Evolutionary conservation across 176 grass and related monocot genomes (phyloP).

Genomic region (Saccharum officinarum): DNA sequence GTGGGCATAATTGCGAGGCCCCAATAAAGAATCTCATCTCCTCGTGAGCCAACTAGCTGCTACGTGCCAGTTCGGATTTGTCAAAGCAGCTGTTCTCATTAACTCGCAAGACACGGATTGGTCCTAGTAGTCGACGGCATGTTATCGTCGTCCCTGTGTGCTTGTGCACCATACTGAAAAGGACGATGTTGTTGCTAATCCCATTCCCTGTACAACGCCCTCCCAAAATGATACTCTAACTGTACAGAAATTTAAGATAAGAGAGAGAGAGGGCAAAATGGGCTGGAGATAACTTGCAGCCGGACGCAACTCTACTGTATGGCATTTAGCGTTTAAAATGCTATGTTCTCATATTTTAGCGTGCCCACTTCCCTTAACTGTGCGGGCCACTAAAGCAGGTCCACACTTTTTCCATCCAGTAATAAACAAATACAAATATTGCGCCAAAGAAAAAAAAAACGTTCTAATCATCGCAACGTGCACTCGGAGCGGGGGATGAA

Average conservation of each 20-base stretch:
- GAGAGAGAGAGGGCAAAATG: background rate
- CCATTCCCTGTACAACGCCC: background rate
- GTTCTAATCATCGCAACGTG: conserved; percentile 37
- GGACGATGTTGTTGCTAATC: background rate
- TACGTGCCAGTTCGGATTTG: conserved; percentile 44
- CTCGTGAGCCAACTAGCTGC: conserved; percentile 9
- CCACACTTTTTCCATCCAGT: conserved; percentile 2
- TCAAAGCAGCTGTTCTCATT: conserved; percentile 44
- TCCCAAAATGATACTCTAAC: background rate
- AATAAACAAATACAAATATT: conserved; percentile 15
- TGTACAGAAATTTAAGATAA: background rate
- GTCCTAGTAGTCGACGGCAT: conserved; percentile 41
- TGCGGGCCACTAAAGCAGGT: conserved; percentile 6
- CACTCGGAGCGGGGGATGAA: background rate
- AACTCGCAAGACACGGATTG: conserved; percentile 33
- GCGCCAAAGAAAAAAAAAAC: background rate
- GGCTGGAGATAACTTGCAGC: conserved; percentile 1
- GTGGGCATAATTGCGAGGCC: conserved; percentile 39
- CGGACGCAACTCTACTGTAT: conserved; percentile 41
- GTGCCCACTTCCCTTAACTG: no score
- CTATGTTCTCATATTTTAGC: conserved; percentile 14
- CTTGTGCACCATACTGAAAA: background rate
- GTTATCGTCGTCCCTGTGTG: conserved; percentile 2
- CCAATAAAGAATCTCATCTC: conserved; percentile 56
- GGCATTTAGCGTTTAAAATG: conserved; percentile 28